Evolutionary conservation across 2,329 filamentous ascomycete genomes (phyloP), one percentile per base, ranked within the genome.

Genomic region (Pyricularia sp.): DNA sequence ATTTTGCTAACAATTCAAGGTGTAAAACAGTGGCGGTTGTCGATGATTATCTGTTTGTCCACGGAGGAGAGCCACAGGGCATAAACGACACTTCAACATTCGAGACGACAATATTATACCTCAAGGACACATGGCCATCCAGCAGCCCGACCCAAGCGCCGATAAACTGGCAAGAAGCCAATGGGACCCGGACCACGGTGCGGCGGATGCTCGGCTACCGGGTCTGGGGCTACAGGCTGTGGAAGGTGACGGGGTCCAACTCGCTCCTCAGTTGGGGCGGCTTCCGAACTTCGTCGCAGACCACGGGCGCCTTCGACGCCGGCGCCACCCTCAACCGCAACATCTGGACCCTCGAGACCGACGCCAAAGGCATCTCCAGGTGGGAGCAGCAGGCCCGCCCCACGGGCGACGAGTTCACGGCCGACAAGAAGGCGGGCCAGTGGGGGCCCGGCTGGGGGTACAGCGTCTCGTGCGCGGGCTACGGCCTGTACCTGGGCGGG

Each of bases 181-280:
- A 63, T 26, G 58, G 58, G 10, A 63, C 59, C 59, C 59, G 59
- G 59, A 58, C 42, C 25, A 30, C 65, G 42, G 65, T 30, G 17
- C 36, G 42, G 12, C 65, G n/a, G n/a, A 66, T 66, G 65, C 65
- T 66, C 36, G 36, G 36, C 26, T 30, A 66, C 42, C 65, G 31
- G 17, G 42, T 66, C 65, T 66, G 65, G 65, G 65, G 30, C 25
- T 66, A 55, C 65, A n/a, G 28, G 25, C 65, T 66, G 14, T 66
- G 65, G 65, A 66, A 31, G 25, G 28, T 58, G 23, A 23, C 65
- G 23, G 65, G 65, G 5, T 55, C 65, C 25, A 66, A 84, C 20
- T 58, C 65, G 9, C 65, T 66, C 14, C 65, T 55, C 12, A 66
- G 65, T 42, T 66, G 65, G 65, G 65, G 65, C 42, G 65, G 65